Percentiles rank a stretch among this genome's conserved stretches.
phyloP scores from a whole-genome alignment of 805 yeast species.

The Metschnikowia orientalis region DNA sequence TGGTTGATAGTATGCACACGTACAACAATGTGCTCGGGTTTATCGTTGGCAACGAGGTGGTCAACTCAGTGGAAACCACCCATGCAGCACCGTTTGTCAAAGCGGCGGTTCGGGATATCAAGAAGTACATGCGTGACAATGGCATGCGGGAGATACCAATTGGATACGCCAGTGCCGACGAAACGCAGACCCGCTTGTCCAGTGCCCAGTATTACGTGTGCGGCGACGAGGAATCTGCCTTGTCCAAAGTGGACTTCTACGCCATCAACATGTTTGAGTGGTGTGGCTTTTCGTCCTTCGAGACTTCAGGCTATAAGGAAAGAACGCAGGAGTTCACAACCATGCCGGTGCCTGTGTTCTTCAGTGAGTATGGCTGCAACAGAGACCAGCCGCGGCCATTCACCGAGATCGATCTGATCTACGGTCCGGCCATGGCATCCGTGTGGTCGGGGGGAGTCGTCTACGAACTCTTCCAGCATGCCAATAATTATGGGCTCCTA shows the following conservation, averaged over 20 bases:
- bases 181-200: conserved; percentile 25
- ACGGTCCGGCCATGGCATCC: conserved; percentile 29
- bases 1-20: conserved; percentile 29
- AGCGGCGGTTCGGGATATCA: conserved; percentile 34
- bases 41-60: conserved; percentile 40
- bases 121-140: conserved; percentile 24
- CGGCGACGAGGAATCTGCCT: conserved; percentile 5
- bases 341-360: conserved; percentile 34
- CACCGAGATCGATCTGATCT: conserved; percentile 35
- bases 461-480: conserved; percentile 35
- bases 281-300: conserved; percentile 38
- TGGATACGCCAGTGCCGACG: conserved; percentile 40
- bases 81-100: conserved; percentile 33
- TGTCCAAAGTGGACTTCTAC: conserved; percentile 27
- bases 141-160: conserved; percentile 34
- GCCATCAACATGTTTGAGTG: conserved; percentile 39
- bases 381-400: conserved; percentile 34
- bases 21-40: conserved; percentile 37
- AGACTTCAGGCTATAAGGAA: conserved; percentile 35
- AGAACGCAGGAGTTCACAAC: conserved; percentile 28
- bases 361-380: conserved; percentile 40
- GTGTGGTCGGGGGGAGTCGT: conserved; percentile 41
- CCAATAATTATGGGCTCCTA: conserved; percentile 35
- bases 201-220: conserved; percentile 32
- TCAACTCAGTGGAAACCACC: conserved; percentile 24